phyloP scores from a whole-genome alignment of 2,329 filamentous ascomycete species.

The Aspergillus brunneoviolaceus region DNA sequence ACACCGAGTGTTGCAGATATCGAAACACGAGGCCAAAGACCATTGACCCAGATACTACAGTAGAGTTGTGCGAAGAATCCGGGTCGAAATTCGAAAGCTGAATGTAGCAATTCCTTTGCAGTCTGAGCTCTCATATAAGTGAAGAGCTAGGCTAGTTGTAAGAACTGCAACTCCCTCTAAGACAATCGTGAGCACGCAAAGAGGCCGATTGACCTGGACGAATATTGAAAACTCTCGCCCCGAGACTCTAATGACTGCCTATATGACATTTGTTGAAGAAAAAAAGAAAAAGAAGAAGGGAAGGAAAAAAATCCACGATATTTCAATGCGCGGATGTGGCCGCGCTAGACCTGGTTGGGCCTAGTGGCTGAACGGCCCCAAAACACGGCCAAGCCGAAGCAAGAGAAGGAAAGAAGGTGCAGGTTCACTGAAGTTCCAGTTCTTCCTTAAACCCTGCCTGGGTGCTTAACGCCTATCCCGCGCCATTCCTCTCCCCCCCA shows the following conservation, averaged over 20 bases:
- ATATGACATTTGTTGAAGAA: conserved; percentile 57
- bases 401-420: conserved; percentile 31
- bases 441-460: conserved; percentile 20
- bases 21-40: not conserved
- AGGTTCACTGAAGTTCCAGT: conserved; percentile 16
- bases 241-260: conserved; percentile 99
- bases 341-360: conserved; percentile 33
- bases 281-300: conserved; percentile 47
- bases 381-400: conserved; percentile 34
- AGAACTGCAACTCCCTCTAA: conserved; percentile 75
- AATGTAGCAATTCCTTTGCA: conserved; percentile 49
- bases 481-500: not conserved
- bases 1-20: not conserved
- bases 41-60: not conserved
- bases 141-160: conserved; percentile 66
- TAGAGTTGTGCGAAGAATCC: not conserved
- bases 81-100: conserved; percentile 1
- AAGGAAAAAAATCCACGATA: conserved; percentile 28
- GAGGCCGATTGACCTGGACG: conserved; percentile 86
- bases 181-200: conserved; percentile 97
- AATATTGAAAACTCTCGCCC: conserved; percentile 79
- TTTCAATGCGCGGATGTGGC: conserved; percentile 26
- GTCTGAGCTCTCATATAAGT: conserved; percentile 57
- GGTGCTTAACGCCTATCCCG: conserved; percentile 1
- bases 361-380: conserved; percentile 24